These are phyloP conservation scores for Salix suchowensis DNA, from an alignment of 345 rosid species.

Conservation along the genomic window DNA sequence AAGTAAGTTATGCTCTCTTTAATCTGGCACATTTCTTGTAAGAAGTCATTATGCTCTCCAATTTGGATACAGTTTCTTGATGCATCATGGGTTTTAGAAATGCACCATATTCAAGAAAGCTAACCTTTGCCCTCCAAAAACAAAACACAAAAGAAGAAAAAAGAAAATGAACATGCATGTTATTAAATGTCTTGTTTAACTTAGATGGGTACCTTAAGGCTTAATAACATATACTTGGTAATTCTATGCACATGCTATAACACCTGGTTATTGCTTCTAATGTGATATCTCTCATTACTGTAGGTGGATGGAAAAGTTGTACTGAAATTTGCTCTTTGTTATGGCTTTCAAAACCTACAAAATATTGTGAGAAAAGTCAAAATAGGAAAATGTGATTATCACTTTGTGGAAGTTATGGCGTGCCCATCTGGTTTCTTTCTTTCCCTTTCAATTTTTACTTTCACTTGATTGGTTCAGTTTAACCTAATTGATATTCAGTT, in stretches of 20 bases:
- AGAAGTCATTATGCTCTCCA: background rate
- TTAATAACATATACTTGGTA: background rate
- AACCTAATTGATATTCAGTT: background rate
- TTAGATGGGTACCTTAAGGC: background rate
- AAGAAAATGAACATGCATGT: no score
- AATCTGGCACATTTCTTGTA: background rate
- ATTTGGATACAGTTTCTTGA: background rate
- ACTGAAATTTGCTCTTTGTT: constrained; percentile 78
- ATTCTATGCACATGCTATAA: background rate
- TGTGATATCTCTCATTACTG: background rate
- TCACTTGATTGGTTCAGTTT: background rate
- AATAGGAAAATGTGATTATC: constrained; percentile 71
- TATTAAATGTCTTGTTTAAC: background rate
- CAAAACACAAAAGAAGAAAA: no score
- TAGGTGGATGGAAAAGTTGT: constrained; percentile 74
- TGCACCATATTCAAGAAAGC: background rate
- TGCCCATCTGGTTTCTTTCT: constrained; percentile 75
- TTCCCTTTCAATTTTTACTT: background rate
- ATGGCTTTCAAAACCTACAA: constrained; percentile 94
- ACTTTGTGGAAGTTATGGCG: constrained; percentile 97
- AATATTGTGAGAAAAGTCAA: constrained; percentile 80
- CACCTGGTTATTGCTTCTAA: background rate
- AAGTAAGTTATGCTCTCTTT: constrained; percentile 44
- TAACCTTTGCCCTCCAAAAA: no score
- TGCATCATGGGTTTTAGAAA: background rate